Evolutionary conservation across 2,329 filamentous ascomycete genomes (phyloP).

Genomic region (Diaporthe amygdali): DNA sequence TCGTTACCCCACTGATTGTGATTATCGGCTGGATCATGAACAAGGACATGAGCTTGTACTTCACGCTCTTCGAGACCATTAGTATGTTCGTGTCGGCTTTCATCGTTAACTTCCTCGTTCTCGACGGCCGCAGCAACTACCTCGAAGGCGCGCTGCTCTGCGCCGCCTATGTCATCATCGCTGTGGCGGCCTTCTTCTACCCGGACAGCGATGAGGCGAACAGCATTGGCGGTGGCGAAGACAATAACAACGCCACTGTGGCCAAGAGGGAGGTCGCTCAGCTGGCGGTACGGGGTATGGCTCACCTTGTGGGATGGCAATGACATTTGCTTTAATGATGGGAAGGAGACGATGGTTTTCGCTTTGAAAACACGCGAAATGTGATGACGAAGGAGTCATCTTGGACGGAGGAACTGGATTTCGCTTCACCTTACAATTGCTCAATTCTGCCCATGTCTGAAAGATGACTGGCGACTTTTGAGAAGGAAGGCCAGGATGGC

Average conservation of each 20-base stretch:
- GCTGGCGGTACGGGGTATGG: background rate
- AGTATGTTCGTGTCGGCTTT: conserved; percentile 84
- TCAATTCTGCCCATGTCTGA: background rate
- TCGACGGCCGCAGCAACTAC: conserved; percentile 87
- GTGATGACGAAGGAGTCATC: background rate
- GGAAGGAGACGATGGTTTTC: background rate
- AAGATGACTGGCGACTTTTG: background rate
- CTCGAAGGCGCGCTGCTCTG: conserved; percentile 77
- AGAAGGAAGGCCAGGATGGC: background rate
- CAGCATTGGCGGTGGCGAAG: conserved; percentile 12
- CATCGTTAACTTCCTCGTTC: conserved; percentile 86
- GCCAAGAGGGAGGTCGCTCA: background rate
- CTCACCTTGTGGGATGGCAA: conserved; percentile 3
- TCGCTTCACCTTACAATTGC: background rate
- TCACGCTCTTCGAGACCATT: conserved; percentile 88
- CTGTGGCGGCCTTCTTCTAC: conserved; percentile 70
- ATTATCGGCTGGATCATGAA: conserved; percentile 72
- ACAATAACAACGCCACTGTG: background rate
- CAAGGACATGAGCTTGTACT: conserved; percentile 79
- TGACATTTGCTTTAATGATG: background rate
- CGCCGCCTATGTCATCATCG: conserved; percentile 72
- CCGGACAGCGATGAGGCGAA: conserved; percentile 57
- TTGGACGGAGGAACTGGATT: background rate
- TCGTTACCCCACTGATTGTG: conserved; percentile 73
- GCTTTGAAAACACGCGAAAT: background rate